phyloP scores from a whole-genome alignment of 805 yeast species.

The Wickerhamomyces alni region DNA sequence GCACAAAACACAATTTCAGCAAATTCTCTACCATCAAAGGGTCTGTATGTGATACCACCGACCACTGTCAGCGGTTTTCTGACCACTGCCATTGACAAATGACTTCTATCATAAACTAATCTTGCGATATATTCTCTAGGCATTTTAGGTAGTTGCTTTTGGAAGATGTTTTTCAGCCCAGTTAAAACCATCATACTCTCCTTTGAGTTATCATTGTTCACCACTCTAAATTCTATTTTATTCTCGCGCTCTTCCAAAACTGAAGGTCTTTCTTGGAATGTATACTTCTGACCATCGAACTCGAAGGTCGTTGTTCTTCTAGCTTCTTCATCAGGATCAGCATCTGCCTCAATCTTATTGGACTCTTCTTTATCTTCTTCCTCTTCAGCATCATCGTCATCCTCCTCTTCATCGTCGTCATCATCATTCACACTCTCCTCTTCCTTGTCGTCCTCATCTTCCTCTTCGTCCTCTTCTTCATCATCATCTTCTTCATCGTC shows the following conservation, averaged over 20 bases:
- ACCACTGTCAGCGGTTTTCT: constrained; percentile 91
- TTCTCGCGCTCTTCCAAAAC: constrained; percentile 93
- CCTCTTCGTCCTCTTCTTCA: constrained; percentile 13
- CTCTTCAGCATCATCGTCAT: constrained; percentile 16
- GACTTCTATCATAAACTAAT: constrained; percentile 89
- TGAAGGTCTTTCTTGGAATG: constrained; percentile 88
- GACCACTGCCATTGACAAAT: constrained; percentile 93
- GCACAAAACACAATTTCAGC: constrained; percentile 99
- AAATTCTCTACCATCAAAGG: constrained; percentile 83
- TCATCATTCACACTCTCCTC: constrained; percentile 20
- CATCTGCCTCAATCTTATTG: constrained; percentile 19
- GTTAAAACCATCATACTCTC: constrained; percentile 90
- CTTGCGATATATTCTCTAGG: constrained; percentile 95
- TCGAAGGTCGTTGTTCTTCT: constrained; percentile 34
- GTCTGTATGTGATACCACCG: constrained; percentile 96
- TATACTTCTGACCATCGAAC: constrained; percentile 70
- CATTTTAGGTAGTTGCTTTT: constrained; percentile 97
- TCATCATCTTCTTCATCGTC: constrained; percentile 12
- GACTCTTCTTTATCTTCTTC: constrained; percentile 18
- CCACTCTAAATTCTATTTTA: constrained; percentile 91
- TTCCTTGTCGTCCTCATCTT: constrained; percentile 9
- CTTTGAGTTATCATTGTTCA: constrained; percentile 83
- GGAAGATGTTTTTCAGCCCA: constrained; percentile 93
- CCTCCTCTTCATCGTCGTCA: constrained; percentile 22
- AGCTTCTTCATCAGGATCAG: constrained; percentile 28